A percentile compares a stretch with the other conserved stretches of the same genome.
Conservation (phyloP, 2,329 filamentous ascomycete genomes). For the Hypoxylon sp. region DNA sequence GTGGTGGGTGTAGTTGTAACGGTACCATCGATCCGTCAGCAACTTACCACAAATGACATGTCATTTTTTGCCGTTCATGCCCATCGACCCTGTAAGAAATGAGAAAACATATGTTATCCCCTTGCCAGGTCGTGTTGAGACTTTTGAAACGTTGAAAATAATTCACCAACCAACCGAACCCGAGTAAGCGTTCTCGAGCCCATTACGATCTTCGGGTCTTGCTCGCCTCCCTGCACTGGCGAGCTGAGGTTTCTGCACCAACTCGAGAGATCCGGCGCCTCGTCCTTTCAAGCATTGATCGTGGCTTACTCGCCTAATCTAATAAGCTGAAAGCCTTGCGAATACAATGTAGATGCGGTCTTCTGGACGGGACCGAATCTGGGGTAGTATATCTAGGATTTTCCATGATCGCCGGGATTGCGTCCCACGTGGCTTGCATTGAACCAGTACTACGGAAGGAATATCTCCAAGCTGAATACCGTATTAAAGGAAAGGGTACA, state of each 20-base stretch:
- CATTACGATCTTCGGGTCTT: conserved; percentile 17
- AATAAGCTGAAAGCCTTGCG: conserved; percentile 4
- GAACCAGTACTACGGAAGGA: conserved; percentile 31
- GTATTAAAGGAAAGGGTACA: neutral
- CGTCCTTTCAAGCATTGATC: conserved; percentile 16
- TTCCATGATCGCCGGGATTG: no score
- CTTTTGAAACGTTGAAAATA: conserved; percentile 28
- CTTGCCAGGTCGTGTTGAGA: conserved; percentile 14
- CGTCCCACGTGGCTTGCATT: conserved; percentile 35
- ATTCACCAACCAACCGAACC: conserved; percentile 12
- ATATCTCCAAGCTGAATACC: conserved; percentile 22
- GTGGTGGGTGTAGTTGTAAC: neutral
- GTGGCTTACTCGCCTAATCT: conserved; percentile 10
- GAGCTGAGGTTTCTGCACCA: conserved; percentile 13
- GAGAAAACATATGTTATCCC: conserved; percentile 7
- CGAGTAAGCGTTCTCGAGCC: conserved; percentile 9
- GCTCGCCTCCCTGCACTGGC: conserved; percentile 1
- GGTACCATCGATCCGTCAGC: conserved; percentile 2
- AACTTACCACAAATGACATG: conserved; percentile 21
- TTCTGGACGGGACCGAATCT: conserved; percentile 22
- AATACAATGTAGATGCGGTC: conserved; percentile 3
- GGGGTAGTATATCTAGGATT: conserved; percentile 27
- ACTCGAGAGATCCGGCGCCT: conserved; percentile 15
- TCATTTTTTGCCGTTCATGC: conserved; percentile 14
- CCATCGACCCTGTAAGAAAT: conserved; percentile 10